A percentile compares a stretch with the other conserved stretches of the same genome.
Evolutionary conservation across 306 rosid species (phyloP).

Genomic region (Vigna nakashimae): DNA sequence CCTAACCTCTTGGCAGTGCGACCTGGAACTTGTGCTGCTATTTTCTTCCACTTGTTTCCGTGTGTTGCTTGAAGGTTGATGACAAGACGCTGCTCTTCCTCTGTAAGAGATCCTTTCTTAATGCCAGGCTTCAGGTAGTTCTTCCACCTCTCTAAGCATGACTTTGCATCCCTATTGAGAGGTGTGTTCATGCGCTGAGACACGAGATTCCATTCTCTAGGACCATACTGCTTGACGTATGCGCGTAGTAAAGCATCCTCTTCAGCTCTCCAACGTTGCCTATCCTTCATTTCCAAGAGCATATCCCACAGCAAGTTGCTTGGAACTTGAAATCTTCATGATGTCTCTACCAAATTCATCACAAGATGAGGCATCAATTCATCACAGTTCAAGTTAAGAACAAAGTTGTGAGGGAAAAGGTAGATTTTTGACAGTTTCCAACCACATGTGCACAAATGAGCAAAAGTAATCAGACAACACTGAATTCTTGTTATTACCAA

Average conservation of each 20-base stretch:
- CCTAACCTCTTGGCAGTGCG: conserved; percentile 88
- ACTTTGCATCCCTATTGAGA: conserved; percentile 78
- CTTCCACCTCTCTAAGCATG: conserved; percentile 93
- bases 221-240: conserved; percentile 84
- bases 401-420: neutral
- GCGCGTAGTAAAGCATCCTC: conserved; percentile 85
- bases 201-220: conserved; percentile 91
- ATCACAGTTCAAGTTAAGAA: conserved; percentile 14
- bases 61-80: conserved; percentile 79
- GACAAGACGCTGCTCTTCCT: conserved; percentile 82
- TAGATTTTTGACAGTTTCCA: neutral
- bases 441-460: neutral
- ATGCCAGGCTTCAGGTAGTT: conserved; percentile 88
- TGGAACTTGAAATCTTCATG: conserved; percentile 67
- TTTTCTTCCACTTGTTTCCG: conserved; percentile 92
- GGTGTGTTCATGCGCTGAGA: conserved; percentile 86
- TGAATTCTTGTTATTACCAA: neutral
- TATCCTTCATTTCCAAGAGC: conserved; percentile 84
- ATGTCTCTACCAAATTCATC: conserved; percentile 56
- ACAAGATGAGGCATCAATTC: conserved; percentile 37
- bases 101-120: conserved; percentile 84
- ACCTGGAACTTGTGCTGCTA: conserved; percentile 83
- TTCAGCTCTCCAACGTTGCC: conserved; percentile 84
- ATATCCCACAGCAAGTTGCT: conserved; percentile 61
- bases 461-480: neutral